phyloP scores from a whole-genome alignment of 2,329 filamentous ascomycete genomes.

The Trichoderma oligosporum region DNA sequence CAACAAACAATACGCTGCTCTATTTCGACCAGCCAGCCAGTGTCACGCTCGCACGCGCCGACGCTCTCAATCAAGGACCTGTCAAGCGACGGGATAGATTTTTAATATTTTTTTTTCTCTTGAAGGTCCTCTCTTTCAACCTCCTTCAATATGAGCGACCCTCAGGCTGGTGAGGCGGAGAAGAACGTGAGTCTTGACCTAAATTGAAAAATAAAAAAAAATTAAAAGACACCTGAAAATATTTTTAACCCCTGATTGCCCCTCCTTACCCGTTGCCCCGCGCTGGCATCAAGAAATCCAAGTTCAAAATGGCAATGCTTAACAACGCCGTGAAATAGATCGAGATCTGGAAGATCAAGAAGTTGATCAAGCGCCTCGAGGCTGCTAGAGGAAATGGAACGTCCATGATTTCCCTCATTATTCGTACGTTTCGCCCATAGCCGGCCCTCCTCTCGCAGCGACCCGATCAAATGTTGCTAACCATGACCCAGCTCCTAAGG shows the following conservation, averaged over 20 bases:
- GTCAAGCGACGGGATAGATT: slow-evolving; percentile 13
- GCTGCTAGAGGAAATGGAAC: slow-evolving; percentile 97
- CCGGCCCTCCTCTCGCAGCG: neutral
- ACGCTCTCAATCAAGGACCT: slow-evolving; percentile 18
- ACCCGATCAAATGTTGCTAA: slow-evolving; percentile 15
- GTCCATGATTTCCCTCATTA: slow-evolving; percentile 99
- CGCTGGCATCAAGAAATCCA: slow-evolving; percentile 22
- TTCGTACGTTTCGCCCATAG: slow-evolving; percentile 60
- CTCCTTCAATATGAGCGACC: slow-evolving; percentile 72
- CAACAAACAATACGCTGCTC: slow-evolving; percentile 22
- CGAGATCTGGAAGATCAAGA: slow-evolving; percentile 97
- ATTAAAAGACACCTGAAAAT: slow-evolving; percentile 20
- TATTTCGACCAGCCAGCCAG: slow-evolving; percentile 12
- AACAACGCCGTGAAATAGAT: slow-evolving; percentile 44
- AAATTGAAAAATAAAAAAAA: neutral
- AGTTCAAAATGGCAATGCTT: slow-evolving; percentile 16
- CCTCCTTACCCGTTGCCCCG: slow-evolving; percentile 32
- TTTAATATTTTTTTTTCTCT: slow-evolving; percentile 9
- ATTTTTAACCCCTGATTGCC: slow-evolving; percentile 24
- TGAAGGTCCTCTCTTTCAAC: slow-evolving; percentile 2
- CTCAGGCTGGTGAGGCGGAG: slow-evolving; percentile 88
- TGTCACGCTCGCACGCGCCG: slow-evolving; percentile 20
- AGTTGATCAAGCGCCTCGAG: slow-evolving; percentile 98
- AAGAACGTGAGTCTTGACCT: slow-evolving; percentile 77
- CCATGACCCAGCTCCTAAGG: slow-evolving; percentile 73